A percentile compares a stretch with the other conserved stretches of the same genome.
These are phyloP conservation scores for Roridomyces roridus DNA, from an alignment of 768 basidiomycete species.

Conservation along the genomic window DNA sequence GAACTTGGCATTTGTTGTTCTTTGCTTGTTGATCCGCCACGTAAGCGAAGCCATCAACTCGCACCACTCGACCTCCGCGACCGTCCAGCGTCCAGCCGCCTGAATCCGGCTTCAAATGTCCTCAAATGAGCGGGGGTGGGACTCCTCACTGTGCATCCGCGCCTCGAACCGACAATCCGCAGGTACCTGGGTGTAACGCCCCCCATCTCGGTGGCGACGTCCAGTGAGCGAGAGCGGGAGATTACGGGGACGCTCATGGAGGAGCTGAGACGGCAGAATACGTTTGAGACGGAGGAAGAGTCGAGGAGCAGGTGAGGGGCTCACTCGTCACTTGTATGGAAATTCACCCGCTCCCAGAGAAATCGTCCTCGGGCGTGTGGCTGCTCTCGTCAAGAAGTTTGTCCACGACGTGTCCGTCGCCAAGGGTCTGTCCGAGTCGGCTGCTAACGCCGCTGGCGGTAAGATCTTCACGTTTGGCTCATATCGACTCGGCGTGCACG, in stretches of 20 bases:
- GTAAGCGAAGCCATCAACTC: too few relatives aligned
- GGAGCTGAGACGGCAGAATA: constrained; percentile 82
- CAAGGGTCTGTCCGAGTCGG: constrained; percentile 84
- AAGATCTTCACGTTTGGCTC: constrained; percentile 99
- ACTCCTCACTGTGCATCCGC: too few relatives aligned
- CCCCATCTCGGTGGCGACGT: constrained; percentile 80
- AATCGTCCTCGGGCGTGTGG: constrained; percentile 88
- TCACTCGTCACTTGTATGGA: background rate
- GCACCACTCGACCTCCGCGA: background rate
- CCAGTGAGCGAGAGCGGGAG: constrained; percentile 78
- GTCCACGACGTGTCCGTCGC: constrained; percentile 81
- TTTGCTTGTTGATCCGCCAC: too few relatives aligned
- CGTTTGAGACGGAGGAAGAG: constrained; percentile 91
- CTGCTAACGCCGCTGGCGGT: constrained; percentile 90
- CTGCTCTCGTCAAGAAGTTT: constrained; percentile 90
- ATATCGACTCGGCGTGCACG: constrained; percentile 96
- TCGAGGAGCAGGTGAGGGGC: constrained; percentile 78
- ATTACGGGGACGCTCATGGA: constrained; percentile 87
- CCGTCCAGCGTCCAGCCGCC: background rate
- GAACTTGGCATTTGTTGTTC: too few relatives aligned
- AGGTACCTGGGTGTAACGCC: constrained; percentile 85
- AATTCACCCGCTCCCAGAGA: constrained; percentile 69
- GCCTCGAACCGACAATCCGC: background rate
- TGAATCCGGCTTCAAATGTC: background rate
- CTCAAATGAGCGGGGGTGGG: background rate